Conservation (phyloP, 352 stramenopile genomes). For the Phytopythium aichiense region DNA sequence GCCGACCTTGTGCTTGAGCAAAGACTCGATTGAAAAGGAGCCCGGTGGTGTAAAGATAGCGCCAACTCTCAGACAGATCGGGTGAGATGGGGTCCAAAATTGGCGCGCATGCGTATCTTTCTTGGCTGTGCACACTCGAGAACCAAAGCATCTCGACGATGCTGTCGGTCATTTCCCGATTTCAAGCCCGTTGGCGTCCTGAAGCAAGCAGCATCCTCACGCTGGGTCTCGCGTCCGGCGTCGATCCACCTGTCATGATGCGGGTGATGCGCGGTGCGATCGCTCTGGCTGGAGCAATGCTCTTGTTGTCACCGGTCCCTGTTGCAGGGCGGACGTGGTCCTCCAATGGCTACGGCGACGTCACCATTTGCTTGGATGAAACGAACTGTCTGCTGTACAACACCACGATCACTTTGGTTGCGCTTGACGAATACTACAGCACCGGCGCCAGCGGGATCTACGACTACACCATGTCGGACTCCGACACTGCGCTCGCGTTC, state of each 20-base stretch:
- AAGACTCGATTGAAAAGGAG: no score
- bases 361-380: background rate
- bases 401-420: background rate
- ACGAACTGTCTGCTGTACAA: background rate
- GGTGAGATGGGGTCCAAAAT: background rate
- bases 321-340: background rate
- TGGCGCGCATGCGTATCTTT: background rate
- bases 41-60: background rate
- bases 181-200: background rate
- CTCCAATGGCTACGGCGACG: background rate
- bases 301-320: background rate
- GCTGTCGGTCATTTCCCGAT: background rate
- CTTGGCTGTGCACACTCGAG: background rate
- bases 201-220: background rate
- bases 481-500: background rate
- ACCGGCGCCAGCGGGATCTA: background rate
- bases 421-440: background rate
- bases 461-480: background rate
- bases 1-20: no score
- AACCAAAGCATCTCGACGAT: background rate
- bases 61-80: background rate
- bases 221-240: background rate
- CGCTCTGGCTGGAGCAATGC: background rate
- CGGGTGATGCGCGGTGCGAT: background rate
- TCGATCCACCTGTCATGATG: background rate